Evolutionary conservation across 2,329 filamentous ascomycete species (phyloP), one percentile per base, ranked within the genome.

Genomic region (Ascochyta rabiei): DNA sequence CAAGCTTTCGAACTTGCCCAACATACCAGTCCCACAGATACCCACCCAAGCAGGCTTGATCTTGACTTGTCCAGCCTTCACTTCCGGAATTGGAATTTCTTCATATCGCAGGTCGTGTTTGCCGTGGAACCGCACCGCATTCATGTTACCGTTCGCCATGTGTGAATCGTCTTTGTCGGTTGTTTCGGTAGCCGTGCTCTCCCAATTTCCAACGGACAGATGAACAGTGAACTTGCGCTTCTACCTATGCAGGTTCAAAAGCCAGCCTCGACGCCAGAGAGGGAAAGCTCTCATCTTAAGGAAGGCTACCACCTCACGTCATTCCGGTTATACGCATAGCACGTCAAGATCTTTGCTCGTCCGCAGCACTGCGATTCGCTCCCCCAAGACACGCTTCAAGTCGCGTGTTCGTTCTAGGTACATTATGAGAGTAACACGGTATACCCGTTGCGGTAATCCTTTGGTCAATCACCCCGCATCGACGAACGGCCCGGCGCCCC

Each of bases 71-170:
- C 75, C 77, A 48, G 72, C 66, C 31, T 69, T 71, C 24, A 76
- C 66, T 51, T 70, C 59, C 13, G 77, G 77, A 19, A 77, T 63
- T 16, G 76, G 72, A 39, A 80, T 74, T 23, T 76, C 60, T 42
- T 80, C 78, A 37, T 76, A 74, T 39, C 77, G 64, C 56, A 80
- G 63, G 49, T 80, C 77, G 39, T 70, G 64, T 53, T 79, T 67
- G 16, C 78, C 78, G 59, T 80, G 73, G 62, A 78, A 80, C 3
- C 77, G 74, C 8, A 80, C 67, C n/a, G 78, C 78, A 56, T 78
- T 77, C 78, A 80, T 80, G 9, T 66, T 75, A 10, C 55, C 44
- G 9, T 57, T 60, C n/a, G 66, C 53, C 42, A 67, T 61, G 37
- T 60, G 45, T 26, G 57, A 62, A 9, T 51, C 26, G 39, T 60